Evolutionary conservation across 257 asterid genomes (phyloP).

Genomic region (Forsythia viridissima): DNA sequence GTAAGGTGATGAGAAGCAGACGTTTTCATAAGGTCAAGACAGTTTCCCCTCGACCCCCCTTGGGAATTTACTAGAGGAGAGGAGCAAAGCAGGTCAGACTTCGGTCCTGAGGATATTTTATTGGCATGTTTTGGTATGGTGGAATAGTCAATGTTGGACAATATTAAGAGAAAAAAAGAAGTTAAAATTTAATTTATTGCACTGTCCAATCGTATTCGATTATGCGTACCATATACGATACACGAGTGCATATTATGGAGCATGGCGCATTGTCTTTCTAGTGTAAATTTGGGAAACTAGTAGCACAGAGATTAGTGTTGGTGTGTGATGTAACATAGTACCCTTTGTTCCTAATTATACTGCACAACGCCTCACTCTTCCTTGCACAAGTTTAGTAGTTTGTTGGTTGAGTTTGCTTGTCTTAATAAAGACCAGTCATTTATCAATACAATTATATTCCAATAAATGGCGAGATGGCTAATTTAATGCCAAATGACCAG

Average conservation of each 20-base stretch:
- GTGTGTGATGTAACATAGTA: background rate
- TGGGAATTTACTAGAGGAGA: background rate
- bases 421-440: background rate
- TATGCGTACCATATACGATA: background rate
- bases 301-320: background rate
- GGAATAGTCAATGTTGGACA: background rate
- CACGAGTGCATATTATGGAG: background rate
- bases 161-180: too few relatives aligned
- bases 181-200: too few relatives aligned
- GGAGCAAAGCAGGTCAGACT: background rate
- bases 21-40: background rate
- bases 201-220: background rate
- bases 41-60: background rate
- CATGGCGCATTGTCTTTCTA: background rate
- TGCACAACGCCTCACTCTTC: background rate
- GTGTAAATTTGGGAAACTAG: background rate
- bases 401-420: background rate
- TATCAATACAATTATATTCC: background rate
- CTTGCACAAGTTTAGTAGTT: background rate
- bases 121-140: background rate
- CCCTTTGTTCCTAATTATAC: background rate
- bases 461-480: background rate
- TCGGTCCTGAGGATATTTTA: background rate
- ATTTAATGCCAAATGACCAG: background rate
- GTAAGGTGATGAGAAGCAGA: slow-evolving; percentile 14